Percentiles rank a stretch among this genome's conserved stretches.
Evolutionary conservation across 805 yeast genomes (phyloP).

Genomic region (Candida hispaniensis): DNA sequence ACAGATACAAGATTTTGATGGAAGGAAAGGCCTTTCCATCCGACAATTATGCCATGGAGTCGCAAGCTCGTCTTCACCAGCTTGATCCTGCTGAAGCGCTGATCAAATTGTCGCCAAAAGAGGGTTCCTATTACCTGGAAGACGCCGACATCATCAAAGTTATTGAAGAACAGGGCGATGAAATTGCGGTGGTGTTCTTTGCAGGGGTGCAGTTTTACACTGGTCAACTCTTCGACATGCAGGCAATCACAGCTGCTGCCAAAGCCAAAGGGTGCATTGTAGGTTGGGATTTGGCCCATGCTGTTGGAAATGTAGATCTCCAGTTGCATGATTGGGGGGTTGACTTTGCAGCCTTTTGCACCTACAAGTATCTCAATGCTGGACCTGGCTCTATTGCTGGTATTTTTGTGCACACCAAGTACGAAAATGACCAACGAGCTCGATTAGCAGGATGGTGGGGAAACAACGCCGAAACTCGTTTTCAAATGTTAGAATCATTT

Average conservation of each 20-base stretch:
- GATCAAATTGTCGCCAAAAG: slow-evolving; percentile 52
- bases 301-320: slow-evolving; percentile 76
- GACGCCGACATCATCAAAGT: slow-evolving; percentile 51
- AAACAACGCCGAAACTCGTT: slow-evolving; percentile 56
- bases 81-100: slow-evolving; percentile 43
- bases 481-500: slow-evolving; percentile 67
- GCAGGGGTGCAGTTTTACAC: slow-evolving; percentile 90
- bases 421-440: slow-evolving; percentile 34
- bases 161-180: slow-evolving; percentile 47
- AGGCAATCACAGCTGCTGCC: slow-evolving; percentile 53
- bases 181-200: slow-evolving; percentile 62
- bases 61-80: slow-evolving; percentile 56
- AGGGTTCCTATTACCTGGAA: slow-evolving; percentile 44
- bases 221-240: slow-evolving; percentile 77
- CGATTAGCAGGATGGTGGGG: slow-evolving; percentile 99
- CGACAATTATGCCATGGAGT: slow-evolving; percentile 75
- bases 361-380: slow-evolving; percentile 79
- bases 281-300: slow-evolving; percentile 97
- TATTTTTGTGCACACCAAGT: slow-evolving; percentile 56
- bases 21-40: slow-evolving; percentile 89
- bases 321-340: slow-evolving; percentile 77
- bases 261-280: slow-evolving; percentile 41
- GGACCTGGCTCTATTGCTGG: slow-evolving; percentile 96
- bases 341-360: slow-evolving; percentile 92
- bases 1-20: slow-evolving; percentile 58